A percentile compares a stretch with the other conserved stretches of the same genome.
phyloP scores from a whole-genome alignment of 2,329 filamentous ascomycete genomes.

The Stenocarpella maydis region DNA sequence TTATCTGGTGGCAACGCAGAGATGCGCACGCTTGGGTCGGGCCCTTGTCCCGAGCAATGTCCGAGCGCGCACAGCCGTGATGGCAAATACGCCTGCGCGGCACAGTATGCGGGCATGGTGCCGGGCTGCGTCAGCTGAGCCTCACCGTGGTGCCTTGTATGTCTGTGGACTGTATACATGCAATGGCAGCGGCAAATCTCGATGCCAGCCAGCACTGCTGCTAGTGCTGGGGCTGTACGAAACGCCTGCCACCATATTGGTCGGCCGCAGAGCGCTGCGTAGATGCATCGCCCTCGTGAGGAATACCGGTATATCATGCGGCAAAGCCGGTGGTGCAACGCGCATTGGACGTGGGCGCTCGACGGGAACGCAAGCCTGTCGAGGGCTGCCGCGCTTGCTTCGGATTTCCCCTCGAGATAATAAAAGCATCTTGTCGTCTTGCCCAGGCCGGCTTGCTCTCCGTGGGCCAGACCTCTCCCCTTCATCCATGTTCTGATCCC shows the following conservation, averaged over 20 bases:
- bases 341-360: background rate
- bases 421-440: slow-evolving; percentile 2
- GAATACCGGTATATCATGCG: background rate
- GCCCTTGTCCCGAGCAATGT: slow-evolving; percentile 22
- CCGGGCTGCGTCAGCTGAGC: slow-evolving; percentile 10
- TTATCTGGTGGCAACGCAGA: slow-evolving; percentile 12
- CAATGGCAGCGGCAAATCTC: slow-evolving; percentile 8
- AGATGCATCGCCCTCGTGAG: too few relatives aligned
- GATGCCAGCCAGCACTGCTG: slow-evolving; percentile 8
- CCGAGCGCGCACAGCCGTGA: slow-evolving; percentile 16
- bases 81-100: slow-evolving; percentile 5
- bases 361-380: background rate
- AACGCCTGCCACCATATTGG: slow-evolving; percentile 2
- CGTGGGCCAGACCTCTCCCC: background rate
- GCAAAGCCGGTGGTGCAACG: background rate
- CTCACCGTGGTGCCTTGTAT: slow-evolving; percentile 15
- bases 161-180: slow-evolving; percentile 25
- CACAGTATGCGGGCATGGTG: slow-evolving; percentile 12
- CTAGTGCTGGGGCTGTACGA: background rate
- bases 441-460: background rate
- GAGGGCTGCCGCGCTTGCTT: background rate
- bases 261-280: background rate
- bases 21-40: background rate
- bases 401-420: background rate
- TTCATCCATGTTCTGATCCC: background rate